A percentile compares a stretch with the other conserved stretches of the same genome.
Conservation (phyloP, 2,329 filamentous ascomycete species). For the Pyrenochaeta sp. region DNA sequence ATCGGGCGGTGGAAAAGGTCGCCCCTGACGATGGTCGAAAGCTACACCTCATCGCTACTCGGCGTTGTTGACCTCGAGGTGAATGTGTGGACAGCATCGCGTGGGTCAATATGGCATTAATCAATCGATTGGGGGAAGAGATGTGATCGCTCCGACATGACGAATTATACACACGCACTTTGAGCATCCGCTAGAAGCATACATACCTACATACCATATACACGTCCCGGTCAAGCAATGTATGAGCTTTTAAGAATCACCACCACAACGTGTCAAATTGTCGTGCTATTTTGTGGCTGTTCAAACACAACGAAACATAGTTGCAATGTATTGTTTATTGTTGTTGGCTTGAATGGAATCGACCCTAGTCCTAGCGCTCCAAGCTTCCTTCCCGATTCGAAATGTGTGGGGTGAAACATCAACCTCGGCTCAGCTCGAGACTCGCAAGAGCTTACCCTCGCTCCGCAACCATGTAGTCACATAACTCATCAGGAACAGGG, state of each 20-base stretch:
- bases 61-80: neutral
- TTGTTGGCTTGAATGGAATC: neutral
- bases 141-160: too few species aligned
- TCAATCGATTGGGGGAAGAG: too few species aligned
- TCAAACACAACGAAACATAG: too few species aligned
- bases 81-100: neutral
- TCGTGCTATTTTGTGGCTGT: too few species aligned
- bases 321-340: neutral
- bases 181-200: neutral
- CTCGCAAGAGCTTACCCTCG: slow-evolving; percentile 2
- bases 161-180: neutral
- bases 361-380: neutral
- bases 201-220: too few species aligned
- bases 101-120: too few species aligned
- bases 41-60: neutral
- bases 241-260: neutral
- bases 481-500: neutral
- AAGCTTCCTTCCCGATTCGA: neutral
- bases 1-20: neutral
- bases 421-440: slow-evolving; percentile 2
- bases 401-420: neutral
- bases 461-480: neutral
- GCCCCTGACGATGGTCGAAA: neutral
- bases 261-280: neutral
- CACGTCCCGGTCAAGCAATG: neutral